Evolutionary conservation across 306 rosid species (phyloP), one percentile per base, ranked within the genome.

Genomic region (Malus fusca): DNA sequence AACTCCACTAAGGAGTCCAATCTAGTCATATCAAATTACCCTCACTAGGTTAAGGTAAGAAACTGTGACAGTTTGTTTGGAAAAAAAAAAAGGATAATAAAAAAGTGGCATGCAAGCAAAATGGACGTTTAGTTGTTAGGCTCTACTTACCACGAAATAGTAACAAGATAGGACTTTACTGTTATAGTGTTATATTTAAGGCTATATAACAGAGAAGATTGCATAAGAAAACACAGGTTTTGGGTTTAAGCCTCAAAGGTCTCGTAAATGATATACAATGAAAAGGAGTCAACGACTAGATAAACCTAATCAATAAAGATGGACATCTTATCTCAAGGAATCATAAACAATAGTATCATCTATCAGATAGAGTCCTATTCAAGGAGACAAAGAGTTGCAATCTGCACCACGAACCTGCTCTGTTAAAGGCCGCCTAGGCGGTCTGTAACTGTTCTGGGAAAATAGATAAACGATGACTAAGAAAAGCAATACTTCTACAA

Each of bases 361-460:
- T 51, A 51, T 51, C 55, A 68, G 25, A 25, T 2, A 70, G 25
- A 66, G 21, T 42, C 43, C 43, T 58, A 48, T 71, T 66, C 44
- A 62, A 51, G 22, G 22, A 43, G 59, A 11, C 33, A 55, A 58
- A 15, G 33, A 71, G 26, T 53, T 63, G 31, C 4, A 17, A 12
- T 43, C 7, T 22, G 35, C 65, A 33, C 75, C 77, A 82, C 90
- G 15, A 76, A 95, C 99, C 99, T 92, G 88, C 83, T 85, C 78
- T 19, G 93, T 84, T 74, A 95, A 82, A 55, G 99, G 99, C 77
- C 97, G 85, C 80, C 90, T 95, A 43, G 99, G 99, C 56, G 97
- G 99, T 81, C 87, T 95, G 91, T 95, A 95, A 88, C 99, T 95
- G 79, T 95, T 95, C 86, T 89, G 97, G 58, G 97, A 92, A 73